phyloP scores from a whole-genome alignment of 495 filamentous ascomycete species.

The Monascus purpureus region DNA sequence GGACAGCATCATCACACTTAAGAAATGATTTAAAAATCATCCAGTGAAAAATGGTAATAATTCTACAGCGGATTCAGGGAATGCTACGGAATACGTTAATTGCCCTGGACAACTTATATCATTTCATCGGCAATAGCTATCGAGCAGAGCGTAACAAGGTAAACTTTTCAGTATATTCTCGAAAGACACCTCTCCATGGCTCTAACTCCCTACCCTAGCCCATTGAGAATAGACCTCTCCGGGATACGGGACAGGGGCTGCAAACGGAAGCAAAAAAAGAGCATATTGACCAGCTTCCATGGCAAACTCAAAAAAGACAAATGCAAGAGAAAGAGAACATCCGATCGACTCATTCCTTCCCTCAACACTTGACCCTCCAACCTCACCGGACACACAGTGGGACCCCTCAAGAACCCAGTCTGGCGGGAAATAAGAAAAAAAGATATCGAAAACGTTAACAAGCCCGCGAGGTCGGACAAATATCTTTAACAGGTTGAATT shows the following conservation, averaged over 20 bases:
- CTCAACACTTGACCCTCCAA: no score
- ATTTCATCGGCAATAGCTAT: slow-evolving; percentile 18
- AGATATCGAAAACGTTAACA: slow-evolving; percentile 8
- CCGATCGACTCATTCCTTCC: no score
- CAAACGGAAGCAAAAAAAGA: slow-evolving; percentile 4
- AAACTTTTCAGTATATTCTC: slow-evolving; percentile 23
- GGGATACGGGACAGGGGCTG: background rate
- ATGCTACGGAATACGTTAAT: no score
- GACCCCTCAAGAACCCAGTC: background rate
- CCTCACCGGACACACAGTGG: slow-evolving; percentile 23
- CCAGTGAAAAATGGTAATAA: no score
- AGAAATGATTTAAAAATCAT: no score
- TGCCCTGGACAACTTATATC: no score
- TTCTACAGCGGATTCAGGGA: no score
- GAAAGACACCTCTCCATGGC: slow-evolving; percentile 28
- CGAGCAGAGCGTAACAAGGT: slow-evolving; percentile 18
- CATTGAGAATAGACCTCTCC: background rate
- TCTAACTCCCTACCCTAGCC: slow-evolving; percentile 5
- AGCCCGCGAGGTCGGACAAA: slow-evolving; percentile 19
- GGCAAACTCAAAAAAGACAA: slow-evolving; percentile 14
- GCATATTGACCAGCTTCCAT: slow-evolving; percentile 32
- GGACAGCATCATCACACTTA: no score
- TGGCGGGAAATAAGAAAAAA: slow-evolving; percentile 10
- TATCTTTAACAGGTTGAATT: slow-evolving; percentile 2
- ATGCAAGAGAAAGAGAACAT: slow-evolving; percentile 1